Evolutionary conservation across 345 rosid genomes (phyloP), one percentile per base, ranked within the genome.

Genomic region (Populus nigra): DNA sequence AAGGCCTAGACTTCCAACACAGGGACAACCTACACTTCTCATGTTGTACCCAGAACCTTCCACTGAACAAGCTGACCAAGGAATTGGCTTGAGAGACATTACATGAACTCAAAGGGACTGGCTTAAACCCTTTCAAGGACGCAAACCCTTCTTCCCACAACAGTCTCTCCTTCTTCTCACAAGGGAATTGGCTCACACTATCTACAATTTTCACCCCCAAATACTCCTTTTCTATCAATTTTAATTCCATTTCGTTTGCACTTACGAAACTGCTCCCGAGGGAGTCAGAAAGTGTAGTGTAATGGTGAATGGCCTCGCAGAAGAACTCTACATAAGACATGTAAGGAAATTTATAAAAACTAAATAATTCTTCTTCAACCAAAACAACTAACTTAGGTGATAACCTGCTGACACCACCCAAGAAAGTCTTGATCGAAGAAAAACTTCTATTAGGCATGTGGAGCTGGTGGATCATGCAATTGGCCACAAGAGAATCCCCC

Each of bases 21-120:
- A 81, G 45, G 35, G 75, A 53, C 77, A 74, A 33, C 79, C 74
- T 71, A 49, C 36, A 67, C 65, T 77, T 84, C 38, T 81, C 82
- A 75, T 75, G 47, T 23, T 74, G 84, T 62, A 81, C 84, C 77
- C 82, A 72, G 22, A 74, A 74, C 25, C 76, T 82, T 8, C 84
- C 78, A 41, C 68, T 57, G 29, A 81, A 84, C 36, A 75, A 67
- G 49, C 72, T 75, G 57, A 75, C 75, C 73, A 83, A 45, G 53
- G 63, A 75, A 71, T 68, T 81, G 43, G 86, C 86, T 63, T 84
- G 82, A 47, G 86, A 78, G 23, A 81, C 57, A 71, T 84, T 80
- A 20, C 41, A 45, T 27, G 65, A 39, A 62, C 86, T 78, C 74
- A 78, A 3, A 66, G 77, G 59, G 20, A 71, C 31, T 23, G 82